Base-by-base conservation (phyloP, 495 filamentous ascomycete species). In the Amphirosellinia nigrospora region DNA sequence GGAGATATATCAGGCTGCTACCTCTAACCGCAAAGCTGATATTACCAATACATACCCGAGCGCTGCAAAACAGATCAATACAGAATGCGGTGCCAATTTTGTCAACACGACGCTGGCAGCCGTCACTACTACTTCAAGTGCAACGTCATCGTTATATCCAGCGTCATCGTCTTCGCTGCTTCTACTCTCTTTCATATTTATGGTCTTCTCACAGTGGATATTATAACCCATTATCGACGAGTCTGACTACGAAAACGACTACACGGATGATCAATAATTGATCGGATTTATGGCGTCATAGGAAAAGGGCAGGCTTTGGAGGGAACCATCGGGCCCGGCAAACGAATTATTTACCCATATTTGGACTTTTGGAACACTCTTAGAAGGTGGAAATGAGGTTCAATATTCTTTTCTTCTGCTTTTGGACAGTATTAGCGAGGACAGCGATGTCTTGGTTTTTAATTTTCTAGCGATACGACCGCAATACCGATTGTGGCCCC, bases 31-130 rank as follows among this genome's bases (percentile, higher is more conserved):
- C 50, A 83, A 75, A 1, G 88, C 89, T 71, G 82, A 86, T 5
- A 80, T 95, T 28, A 82, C 79, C 46, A 67, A 78, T 13, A 88
- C 86, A 5, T 96, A 95, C 78, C 75, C 85, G 5, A 66, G 79
- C 4, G 89, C 93, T 0, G 92, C 92, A 0, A 75, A 85, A 74
- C 84, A 87, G 55, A 82, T 96, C 48, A 90, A 95, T 75, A 64
- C 82, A 13, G 80, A 85, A 13, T 94, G 92, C 75, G 91, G 91
- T 0, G 81, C 83, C 0, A 75, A 72, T 2, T 94, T 91, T 71
- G 89, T 88, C 36, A 89, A 88, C 70, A 80, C 85, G 19, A 86
- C 86, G 32, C 77, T 93, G 36, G 87, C 87, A 2, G 85, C 79
- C 1, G 79, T 79, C 36, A 56, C 79, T 19, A 56, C 79, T 19